Percentiles rank a stretch among this genome's conserved stretches.
Conservation (phyloP, 352 stramenopile species). For the Pilasporangium apinafurcum region DNA sequence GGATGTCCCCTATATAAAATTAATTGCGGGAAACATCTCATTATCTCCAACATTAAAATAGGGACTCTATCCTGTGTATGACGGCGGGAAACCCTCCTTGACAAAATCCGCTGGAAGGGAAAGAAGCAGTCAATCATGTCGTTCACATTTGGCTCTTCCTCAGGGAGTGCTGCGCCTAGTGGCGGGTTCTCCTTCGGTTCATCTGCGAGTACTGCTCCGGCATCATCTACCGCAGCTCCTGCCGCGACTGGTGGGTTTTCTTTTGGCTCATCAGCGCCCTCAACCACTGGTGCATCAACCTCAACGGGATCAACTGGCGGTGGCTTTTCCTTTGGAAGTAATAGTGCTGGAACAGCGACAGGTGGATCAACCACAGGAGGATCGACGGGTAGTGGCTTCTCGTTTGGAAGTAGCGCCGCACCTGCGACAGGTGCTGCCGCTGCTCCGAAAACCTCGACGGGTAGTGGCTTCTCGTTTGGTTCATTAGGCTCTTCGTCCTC, state of each 20-base stretch:
- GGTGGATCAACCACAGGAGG: background rate
- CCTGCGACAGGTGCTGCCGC: no score
- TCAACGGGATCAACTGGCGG: background rate
- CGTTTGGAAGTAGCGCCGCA: slow-evolving; percentile 1
- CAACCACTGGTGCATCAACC: background rate
- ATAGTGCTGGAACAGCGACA: no score
- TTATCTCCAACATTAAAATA: no score
- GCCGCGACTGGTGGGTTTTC: slow-evolving; percentile 18
- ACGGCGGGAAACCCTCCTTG: no score
- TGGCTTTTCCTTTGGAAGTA: slow-evolving; percentile 6
- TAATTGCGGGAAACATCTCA: no score
- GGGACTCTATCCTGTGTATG: no score
- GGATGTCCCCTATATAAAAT: no score
- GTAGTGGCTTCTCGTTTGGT: background rate
- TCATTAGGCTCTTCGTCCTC: background rate
- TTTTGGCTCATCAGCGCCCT: slow-evolving; percentile 14
- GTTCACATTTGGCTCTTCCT: slow-evolving; percentile 5
- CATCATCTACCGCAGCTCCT: background rate
- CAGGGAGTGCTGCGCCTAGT: background rate
- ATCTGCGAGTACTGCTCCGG: slow-evolving; percentile 1
- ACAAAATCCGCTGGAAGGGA: no score
- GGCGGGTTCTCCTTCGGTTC: slow-evolving; percentile 20
- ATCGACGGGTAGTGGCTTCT: background rate
- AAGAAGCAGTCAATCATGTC: slow-evolving; percentile 5
- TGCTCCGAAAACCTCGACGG: background rate